A percentile compares a stretch with the other conserved stretches of the same genome.
Conservation (phyloP, 2,329 filamentous ascomycete genomes). For the Apiospora hydei region DNA sequence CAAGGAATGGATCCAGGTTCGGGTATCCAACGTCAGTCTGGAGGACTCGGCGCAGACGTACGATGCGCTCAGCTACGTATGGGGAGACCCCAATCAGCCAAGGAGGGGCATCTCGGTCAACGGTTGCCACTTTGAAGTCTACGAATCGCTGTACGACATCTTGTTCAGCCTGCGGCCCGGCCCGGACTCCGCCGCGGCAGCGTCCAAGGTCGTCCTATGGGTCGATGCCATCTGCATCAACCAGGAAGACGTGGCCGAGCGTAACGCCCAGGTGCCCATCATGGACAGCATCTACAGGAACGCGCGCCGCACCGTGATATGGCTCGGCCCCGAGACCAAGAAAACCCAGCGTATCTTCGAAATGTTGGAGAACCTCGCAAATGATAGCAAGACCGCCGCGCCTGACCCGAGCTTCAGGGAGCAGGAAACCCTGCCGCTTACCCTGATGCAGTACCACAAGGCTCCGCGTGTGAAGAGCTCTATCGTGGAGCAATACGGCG, state of each 20-base stretch:
- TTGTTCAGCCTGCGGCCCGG: neutral
- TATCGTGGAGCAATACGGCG: neutral
- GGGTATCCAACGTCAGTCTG: neutral
- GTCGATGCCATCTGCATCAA: conserved; percentile 32
- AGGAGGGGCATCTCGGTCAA: conserved; percentile 5
- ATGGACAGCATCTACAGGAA: conserved; percentile 30
- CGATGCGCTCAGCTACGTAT: conserved; percentile 24
- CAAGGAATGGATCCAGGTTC: neutral
- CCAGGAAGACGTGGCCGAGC: conserved; percentile 25
- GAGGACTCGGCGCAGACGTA: neutral
- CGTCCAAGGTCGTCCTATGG: conserved; percentile 22
- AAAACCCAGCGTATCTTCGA: neutral
- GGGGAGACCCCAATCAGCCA: neutral
- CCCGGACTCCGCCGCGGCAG: neutral
- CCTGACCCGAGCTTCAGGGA: neutral
- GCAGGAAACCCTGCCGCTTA: neutral
- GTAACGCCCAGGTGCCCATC: conserved; percentile 19
- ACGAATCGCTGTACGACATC: neutral
- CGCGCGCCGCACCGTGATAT: conserved; percentile 24
- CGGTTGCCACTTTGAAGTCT: neutral
- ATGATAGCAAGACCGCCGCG: neutral
- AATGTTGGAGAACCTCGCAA: neutral
- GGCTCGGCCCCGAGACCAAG: neutral
- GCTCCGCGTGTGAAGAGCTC: neutral
- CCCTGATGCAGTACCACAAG: neutral